Evolutionary conservation across 1,284 basidiomycete genomes (phyloP).

Genomic region (Ganoderma lingzhi): DNA sequence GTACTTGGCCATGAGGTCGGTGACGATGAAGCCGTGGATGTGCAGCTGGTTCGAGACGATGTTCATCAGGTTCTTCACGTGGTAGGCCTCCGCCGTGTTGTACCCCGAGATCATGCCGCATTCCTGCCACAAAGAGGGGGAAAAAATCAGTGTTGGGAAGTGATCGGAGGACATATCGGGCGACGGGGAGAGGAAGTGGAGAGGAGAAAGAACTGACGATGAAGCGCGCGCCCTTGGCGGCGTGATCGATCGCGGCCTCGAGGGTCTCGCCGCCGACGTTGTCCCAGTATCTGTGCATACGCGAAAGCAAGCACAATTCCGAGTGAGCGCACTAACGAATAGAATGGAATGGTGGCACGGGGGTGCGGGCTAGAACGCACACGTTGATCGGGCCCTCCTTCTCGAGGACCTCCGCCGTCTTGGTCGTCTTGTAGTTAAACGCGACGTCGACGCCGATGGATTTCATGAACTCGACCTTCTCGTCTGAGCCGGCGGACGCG

Average conservation of each 20-base stretch:
- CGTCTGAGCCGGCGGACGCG: constrained; percentile 74
- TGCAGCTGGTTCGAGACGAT: constrained; percentile 61
- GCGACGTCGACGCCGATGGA: constrained; percentile 70
- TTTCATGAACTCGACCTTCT: constrained; percentile 71
- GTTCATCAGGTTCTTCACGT: constrained; percentile 43
- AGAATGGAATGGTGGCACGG: too few species aligned
- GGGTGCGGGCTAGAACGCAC: constrained; percentile 35
- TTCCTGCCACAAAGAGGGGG: constrained; percentile 17
- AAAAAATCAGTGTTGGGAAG: too few species aligned
- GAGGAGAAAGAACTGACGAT: constrained; percentile 50
- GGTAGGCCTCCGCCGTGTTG: constrained; percentile 35
- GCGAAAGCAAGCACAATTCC: neutral
- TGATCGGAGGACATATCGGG: too few species aligned
- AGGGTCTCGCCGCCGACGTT: constrained; percentile 73
- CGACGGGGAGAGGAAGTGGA: too few species aligned
- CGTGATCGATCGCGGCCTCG: constrained; percentile 59
- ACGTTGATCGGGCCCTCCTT: constrained; percentile 63
- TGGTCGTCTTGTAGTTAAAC: constrained; percentile 76
- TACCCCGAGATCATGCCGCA: constrained; percentile 44
- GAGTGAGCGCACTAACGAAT: too few species aligned
- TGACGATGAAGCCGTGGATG: constrained; percentile 69
- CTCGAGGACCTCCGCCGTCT: constrained; percentile 59
- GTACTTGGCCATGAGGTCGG: constrained; percentile 49
- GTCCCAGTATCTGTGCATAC: constrained; percentile 50
- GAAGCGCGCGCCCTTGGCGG: constrained; percentile 60